These are phyloP conservation scores for Paxillus involutus DNA, from an alignment of 768 basidiomycete genomes.

Conservation along the genomic window DNA sequence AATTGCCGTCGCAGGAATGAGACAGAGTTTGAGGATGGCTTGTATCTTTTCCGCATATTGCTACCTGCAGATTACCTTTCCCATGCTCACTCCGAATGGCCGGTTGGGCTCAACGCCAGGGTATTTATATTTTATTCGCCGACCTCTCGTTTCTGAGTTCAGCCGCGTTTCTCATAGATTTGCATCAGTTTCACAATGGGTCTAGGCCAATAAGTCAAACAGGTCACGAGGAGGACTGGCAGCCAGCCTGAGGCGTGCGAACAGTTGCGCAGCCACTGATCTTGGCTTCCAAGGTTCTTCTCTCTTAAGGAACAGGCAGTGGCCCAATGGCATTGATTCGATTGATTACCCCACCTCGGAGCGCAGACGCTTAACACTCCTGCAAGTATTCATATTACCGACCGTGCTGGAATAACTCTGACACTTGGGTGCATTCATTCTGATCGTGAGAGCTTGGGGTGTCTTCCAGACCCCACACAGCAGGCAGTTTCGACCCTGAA, in stretches of 20 bases:
- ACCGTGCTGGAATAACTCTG: conserved; percentile 8
- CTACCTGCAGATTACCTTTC: conserved; percentile 96
- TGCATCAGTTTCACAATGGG: conserved; percentile 61
- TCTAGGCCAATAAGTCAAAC: conserved; percentile 28
- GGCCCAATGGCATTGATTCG: conserved; percentile 77
- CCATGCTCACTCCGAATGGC: conserved; percentile 94
- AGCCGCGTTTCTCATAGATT: conserved; percentile 48
- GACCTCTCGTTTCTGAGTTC: conserved; percentile 9
- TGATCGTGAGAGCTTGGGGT: conserved; percentile 70
- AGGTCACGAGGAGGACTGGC: conserved; percentile 98
- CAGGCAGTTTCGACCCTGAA: conserved; percentile 14
- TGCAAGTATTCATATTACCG: conserved; percentile 49
- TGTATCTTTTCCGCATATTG: conserved; percentile 92
- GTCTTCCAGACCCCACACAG: conserved; percentile 64
- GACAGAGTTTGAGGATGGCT: conserved; percentile 90
- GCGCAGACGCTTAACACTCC: conserved; percentile 70
- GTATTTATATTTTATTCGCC: conserved; percentile 40
- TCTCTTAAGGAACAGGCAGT: conserved; percentile 82
- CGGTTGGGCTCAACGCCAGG: conserved; percentile 94
- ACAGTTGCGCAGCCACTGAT: conserved; percentile 57
- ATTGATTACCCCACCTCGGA: conserved; percentile 75
- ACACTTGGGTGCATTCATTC: conserved; percentile 7
- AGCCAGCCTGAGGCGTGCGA: conserved; percentile 97
- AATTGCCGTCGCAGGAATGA: conserved; percentile 63
- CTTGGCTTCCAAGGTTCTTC: conserved; percentile 88